These are phyloP conservation scores for Tylopilus sp. DNA, from an alignment of 768 basidiomycete genomes.

Conservation along the genomic window DNA sequence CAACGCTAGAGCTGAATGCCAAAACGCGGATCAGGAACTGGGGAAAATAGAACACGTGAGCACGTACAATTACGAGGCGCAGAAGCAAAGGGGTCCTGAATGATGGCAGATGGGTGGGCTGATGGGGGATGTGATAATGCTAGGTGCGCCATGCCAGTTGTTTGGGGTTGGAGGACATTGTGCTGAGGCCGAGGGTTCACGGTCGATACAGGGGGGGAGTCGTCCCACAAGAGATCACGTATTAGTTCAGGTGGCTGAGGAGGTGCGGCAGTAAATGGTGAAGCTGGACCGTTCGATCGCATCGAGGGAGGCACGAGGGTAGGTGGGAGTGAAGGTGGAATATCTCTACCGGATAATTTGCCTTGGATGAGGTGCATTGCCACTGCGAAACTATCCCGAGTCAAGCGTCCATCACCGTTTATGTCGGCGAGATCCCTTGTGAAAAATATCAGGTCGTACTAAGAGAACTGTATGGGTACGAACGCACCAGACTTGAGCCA, in stretches of 20 bases:
- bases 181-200: constrained; percentile 34
- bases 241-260: constrained; percentile 38
- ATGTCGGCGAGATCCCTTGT: constrained; percentile 91
- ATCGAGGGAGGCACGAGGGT: constrained; percentile 81
- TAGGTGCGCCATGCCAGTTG: constrained; percentile 32
- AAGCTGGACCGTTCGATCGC: constrained; percentile 41
- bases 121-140: constrained; percentile 28
- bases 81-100: constrained; percentile 51
- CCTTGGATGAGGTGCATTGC: constrained; percentile 92
- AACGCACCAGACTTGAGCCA: constrained; percentile 90
- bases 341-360: constrained; percentile 73
- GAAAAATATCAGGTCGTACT: background rate
- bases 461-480: background rate
- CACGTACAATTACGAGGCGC: constrained; percentile 24
- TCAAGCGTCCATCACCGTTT: constrained; percentile 81
- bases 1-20: constrained; percentile 12
- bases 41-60: background rate
- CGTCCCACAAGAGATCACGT: constrained; percentile 52
- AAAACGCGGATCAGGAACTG: constrained; percentile 7
- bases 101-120: constrained; percentile 16
- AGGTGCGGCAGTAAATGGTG: constrained; percentile 37
- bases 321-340: constrained; percentile 67
- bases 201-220: constrained; percentile 43
- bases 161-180: constrained; percentile 33
- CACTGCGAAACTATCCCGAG: constrained; percentile 90